A percentile compares a stretch with the other conserved stretches of the same genome.
Evolutionary conservation across 306 rosid species (phyloP).

Genomic region (Clitoria ternatea): DNA sequence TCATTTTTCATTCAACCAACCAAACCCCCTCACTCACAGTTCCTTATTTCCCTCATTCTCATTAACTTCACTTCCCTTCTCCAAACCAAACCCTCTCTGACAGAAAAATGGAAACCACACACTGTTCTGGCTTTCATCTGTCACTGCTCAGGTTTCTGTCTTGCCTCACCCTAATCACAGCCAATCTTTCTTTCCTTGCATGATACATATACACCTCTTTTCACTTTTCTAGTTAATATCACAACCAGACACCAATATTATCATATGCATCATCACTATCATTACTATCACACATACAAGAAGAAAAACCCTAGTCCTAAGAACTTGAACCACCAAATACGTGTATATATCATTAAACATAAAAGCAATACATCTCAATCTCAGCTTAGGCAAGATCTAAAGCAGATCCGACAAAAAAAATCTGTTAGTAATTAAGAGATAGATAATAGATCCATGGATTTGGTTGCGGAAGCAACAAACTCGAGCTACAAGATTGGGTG

Average conservation of each 20-base stretch:
- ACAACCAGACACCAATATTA: neutral
- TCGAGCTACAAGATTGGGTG: constrained; percentile 10
- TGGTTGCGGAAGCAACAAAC: constrained; percentile 43
- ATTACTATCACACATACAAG: neutral
- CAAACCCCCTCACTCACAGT: neutral
- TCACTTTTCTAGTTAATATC: neutral
- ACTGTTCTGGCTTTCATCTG: neutral
- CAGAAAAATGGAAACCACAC: constrained; percentile 8
- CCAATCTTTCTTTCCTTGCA: constrained; percentile 13
- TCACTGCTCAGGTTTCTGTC: constrained; percentile 17
- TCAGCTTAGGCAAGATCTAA: constrained; percentile 14
- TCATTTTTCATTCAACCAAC: neutral
- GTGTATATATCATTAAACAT: too few species aligned
- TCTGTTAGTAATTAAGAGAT: too few species aligned
- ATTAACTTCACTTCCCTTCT: neutral
- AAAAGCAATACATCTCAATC: too few species aligned
- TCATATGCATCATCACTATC: neutral
- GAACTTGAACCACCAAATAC: too few species aligned
- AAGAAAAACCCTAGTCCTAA: constrained; percentile 33
- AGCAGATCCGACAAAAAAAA: constrained; percentile 13
- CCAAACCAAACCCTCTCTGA: neutral
- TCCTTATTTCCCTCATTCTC: neutral
- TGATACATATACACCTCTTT: neutral
- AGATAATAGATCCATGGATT: constrained; percentile 45
- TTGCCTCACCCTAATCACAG: neutral